Conservation (phyloP, 169 alveolate genomes). For the Cryptosporidium sp. region DNA sequence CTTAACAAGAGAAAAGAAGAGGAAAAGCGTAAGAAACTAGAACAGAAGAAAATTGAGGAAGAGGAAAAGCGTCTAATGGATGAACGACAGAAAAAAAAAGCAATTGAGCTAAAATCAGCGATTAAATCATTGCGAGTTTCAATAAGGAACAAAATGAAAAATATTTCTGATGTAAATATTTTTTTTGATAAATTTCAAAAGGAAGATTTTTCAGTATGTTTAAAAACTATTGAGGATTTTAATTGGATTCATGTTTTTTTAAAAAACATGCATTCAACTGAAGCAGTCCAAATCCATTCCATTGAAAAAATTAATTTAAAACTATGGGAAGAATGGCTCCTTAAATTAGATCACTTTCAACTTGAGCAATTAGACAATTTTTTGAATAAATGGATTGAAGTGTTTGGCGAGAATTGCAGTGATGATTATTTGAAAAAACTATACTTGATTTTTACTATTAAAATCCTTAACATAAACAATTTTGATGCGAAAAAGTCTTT, state of each 20-base stretch:
- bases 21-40: constrained; percentile 80
- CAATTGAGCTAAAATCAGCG: constrained; percentile 73
- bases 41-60: constrained; percentile 81
- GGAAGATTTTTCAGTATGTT: constrained; percentile 8
- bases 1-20: constrained; percentile 82
- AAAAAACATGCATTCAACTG: background rate
- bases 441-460: constrained; percentile 21
- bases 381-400: constrained; percentile 34
- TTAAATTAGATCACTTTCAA: constrained; percentile 9
- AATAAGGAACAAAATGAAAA: constrained; percentile 76
- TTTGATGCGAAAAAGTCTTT: background rate
- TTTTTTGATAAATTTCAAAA: constrained; percentile 18
- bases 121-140: constrained; percentile 78
- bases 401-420: constrained; percentile 4
- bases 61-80: constrained; percentile 71
- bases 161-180: constrained; percentile 27
- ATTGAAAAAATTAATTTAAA: constrained; percentile 13
- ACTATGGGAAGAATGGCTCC: constrained; percentile 73
- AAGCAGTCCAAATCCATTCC: background rate
- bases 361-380: constrained; percentile 32
- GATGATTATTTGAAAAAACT: constrained; percentile 12
- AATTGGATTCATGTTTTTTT: constrained; percentile 9
- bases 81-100: constrained; percentile 79
- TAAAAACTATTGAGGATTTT: constrained; percentile 16
- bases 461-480: background rate